A percentile compares a stretch with the other conserved stretches of the same genome.
phyloP scores from a whole-genome alignment of 345 rosid species.

The Nephelium lappaceum region DNA sequence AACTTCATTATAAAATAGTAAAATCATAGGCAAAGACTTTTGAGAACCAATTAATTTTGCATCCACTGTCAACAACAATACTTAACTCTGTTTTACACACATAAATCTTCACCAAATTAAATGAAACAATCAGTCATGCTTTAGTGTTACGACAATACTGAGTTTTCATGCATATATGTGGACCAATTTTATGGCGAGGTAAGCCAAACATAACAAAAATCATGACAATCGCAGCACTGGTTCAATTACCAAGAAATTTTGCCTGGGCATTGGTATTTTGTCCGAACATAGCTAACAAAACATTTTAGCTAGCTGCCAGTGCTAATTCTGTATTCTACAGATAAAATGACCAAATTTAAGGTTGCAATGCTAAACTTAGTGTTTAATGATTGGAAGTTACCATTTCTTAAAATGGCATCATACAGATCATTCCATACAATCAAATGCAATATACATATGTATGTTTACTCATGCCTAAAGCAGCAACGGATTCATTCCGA shows the following conservation, averaged over 20 bases:
- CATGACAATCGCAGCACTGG: not conserved
- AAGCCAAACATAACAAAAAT: not conserved
- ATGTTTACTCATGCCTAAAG: not conserved
- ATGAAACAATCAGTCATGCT: not conserved
- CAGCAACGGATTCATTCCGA: not conserved
- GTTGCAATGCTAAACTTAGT: too few relatives aligned
- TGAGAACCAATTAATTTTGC: not conserved
- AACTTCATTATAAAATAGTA: not conserved
- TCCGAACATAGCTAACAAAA: not conserved
- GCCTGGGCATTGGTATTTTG: not conserved
- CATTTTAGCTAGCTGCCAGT: not conserved
- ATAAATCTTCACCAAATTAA: conserved; percentile 1
- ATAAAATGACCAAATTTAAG: too few relatives aligned
- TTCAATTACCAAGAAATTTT: not conserved
- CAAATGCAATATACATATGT: not conserved
- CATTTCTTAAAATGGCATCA: not conserved
- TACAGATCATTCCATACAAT: not conserved
- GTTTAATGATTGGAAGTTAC: too few relatives aligned
- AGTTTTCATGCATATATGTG: not conserved
- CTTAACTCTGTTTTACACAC: not conserved
- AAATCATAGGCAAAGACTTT: conserved; percentile 3
- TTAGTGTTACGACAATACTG: not conserved
- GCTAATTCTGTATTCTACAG: too few relatives aligned
- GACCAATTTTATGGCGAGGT: conserved; percentile 8
- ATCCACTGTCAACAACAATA: not conserved